Conservation (phyloP, 768 basidiomycete species). For the Lentinula sp. region DNA sequence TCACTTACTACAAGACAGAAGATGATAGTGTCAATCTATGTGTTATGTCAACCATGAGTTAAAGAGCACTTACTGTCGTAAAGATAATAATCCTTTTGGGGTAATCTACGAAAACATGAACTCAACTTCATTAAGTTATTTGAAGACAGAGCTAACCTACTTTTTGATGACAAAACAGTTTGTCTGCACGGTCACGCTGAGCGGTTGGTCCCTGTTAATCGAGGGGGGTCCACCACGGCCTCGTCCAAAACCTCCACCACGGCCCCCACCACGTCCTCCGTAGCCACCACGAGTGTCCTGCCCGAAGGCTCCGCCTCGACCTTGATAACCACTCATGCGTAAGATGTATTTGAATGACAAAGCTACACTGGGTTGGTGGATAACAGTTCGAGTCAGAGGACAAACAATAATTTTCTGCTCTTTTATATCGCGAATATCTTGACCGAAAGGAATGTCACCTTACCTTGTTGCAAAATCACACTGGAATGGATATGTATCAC, state of each 20-base stretch:
- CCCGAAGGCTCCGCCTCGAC: background rate
- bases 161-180: slow-evolving; percentile 23
- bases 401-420: too few species aligned
- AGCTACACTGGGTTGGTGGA: too few species aligned
- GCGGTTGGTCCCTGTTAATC: background rate
- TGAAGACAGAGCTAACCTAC: slow-evolving; percentile 5
- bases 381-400: too few species aligned
- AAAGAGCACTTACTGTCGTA: slow-evolving; percentile 20
- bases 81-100: slow-evolving; percentile 19
- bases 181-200: slow-evolving; percentile 16
- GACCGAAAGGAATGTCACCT: too few species aligned
- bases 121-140: background rate
- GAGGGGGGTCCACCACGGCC: background rate
- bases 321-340: background rate
- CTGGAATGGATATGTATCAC: too few species aligned
- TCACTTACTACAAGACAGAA: background rate
- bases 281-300: background rate
- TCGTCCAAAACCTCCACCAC: background rate
- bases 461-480: too few species aligned
- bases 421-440: too few species aligned
- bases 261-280: background rate
- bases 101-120: slow-evolving; percentile 15
- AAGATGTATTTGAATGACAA: background rate
- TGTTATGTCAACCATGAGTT: background rate
- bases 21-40: background rate